A percentile compares a stretch with the other conserved stretches of the same genome.
Conservation (phyloP, 495 filamentous ascomycete genomes). For the Trichoderma gamsii region DNA sequence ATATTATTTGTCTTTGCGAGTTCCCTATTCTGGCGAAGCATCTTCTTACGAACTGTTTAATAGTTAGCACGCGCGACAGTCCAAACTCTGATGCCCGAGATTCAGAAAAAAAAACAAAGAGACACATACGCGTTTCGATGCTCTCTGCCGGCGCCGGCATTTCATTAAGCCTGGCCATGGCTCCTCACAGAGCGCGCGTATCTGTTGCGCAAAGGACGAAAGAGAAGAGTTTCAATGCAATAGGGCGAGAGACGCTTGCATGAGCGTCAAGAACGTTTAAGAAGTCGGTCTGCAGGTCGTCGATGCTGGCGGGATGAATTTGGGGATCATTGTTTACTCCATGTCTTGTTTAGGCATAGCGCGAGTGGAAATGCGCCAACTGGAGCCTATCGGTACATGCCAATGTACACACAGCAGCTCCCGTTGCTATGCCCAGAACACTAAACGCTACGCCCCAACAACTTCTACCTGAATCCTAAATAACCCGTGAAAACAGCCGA, state of each 20-base stretch:
- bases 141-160: conserved; percentile 61
- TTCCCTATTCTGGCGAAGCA: conserved; percentile 89
- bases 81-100: not conserved
- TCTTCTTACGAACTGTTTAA: conserved; percentile 68
- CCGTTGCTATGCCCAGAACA: not conserved
- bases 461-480: too few species aligned
- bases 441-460: not conserved
- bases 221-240: not conserved
- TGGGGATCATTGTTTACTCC: conserved; percentile 10
- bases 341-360: not conserved
- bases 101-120: not conserved
- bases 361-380: not conserved
- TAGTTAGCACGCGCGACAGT: conserved; percentile 19
- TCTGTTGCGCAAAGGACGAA: not conserved
- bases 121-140: conserved; percentile 69
- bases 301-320: not conserved
- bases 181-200: conserved; percentile 26
- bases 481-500: too few species aligned
- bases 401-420: not conserved
- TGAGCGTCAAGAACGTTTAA: not conserved
- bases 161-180: conserved; percentile 93
- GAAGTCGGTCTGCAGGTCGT: conserved; percentile 6
- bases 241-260: not conserved
- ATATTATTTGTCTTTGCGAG: conserved; percentile 86
- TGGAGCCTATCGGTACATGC: not conserved